Base-by-base conservation (phyloP, 768 basidiomycete species). In the Boletus speciosus region DNA sequence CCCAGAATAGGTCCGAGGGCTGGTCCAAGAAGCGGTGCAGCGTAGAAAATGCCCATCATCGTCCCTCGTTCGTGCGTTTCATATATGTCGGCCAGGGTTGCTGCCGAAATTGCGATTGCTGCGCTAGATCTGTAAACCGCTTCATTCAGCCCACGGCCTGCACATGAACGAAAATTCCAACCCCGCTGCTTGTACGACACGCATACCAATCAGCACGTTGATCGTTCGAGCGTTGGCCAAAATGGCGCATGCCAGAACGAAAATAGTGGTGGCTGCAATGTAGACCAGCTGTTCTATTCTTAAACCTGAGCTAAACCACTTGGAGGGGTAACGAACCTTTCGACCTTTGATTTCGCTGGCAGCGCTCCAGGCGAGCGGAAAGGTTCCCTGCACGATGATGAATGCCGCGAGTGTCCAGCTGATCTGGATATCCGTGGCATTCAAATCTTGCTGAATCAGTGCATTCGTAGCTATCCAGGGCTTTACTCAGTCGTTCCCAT, bases 11-110 rank as follows among this genome's bases (percentile, higher is more conserved):
- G 86, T 0, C 87, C 88, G 4, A 89, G 60, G n/a, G 80, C 78
- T 9, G 84, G 83, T 3, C 90, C 90, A 19, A 93, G 79, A 19
- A 92, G 78, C 0, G 90, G 90, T 16, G 90, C 84, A 12, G 84
- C 83, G 59, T 88, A 92, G 69, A 85, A 93, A 8, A 90, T 74
- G 1, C 91, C 91, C 80, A 93, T 86, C 78, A 81, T 86, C 19
- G 78, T 81, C 5, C 91, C 91, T 47, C 90, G 77, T 65, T 90
- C 85, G 11, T 77, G 74, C 0, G 86, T 81, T 25, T 90, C 88
- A 60, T 82, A 91, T 4, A 91, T 84, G 65, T 91, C 89, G 1
- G 88, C 88, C 4, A 92, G 72, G 4, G 88, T 87, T 14, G 85
- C 88, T 0, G 87, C 86, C 5, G 90, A 91, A 50, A 91, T 82